Evolutionary conservation across 2,329 filamentous ascomycete species (phyloP).

Genomic region (Aspergillus puulaauensis): DNA sequence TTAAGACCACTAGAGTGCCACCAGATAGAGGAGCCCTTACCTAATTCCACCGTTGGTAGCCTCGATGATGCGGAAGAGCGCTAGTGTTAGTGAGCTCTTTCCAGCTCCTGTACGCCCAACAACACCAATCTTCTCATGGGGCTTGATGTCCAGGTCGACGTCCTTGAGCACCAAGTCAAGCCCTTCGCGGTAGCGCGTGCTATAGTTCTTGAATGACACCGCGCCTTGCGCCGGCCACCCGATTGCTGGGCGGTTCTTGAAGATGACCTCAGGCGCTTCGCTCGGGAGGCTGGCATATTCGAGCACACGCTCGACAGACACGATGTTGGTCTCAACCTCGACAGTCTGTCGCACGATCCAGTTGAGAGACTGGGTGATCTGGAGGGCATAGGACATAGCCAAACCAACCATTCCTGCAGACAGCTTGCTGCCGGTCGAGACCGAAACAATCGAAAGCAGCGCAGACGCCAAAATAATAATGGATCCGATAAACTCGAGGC

Average conservation of each 20-base stretch:
- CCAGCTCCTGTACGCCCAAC: conserved; percentile 94
- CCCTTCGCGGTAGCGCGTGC: conserved; percentile 84
- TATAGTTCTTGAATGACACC: conserved; percentile 90
- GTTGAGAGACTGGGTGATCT: conserved; percentile 96
- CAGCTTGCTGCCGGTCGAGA: conserved; percentile 65
- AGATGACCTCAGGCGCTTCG: conserved; percentile 92
- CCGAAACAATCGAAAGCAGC: conserved; percentile 76
- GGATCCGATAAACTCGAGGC: conserved; percentile 92
- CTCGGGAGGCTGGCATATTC: conserved; percentile 90
- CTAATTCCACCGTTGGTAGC: conserved; percentile 73
- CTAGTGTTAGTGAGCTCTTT: conserved; percentile 89
- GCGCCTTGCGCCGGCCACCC: conserved; percentile 90
- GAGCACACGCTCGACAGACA: conserved; percentile 94
- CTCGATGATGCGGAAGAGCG: conserved; percentile 95
- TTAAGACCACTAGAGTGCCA: not conserved
- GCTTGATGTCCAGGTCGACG: conserved; percentile 87
- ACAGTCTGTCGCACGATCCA: conserved; percentile 99
- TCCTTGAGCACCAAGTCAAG: conserved; percentile 92
- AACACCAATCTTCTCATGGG: conserved; percentile 96
- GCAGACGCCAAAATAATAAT: conserved; percentile 89
- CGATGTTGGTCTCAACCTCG: conserved; percentile 99
- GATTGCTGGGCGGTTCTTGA: conserved; percentile 79
- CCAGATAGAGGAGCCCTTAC: conserved; percentile 28
- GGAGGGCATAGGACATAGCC: conserved; percentile 93
- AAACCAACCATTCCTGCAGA: conserved; percentile 80